These are phyloP conservation scores for Backusella macrospora DNA, from an alignment of 192 early-diverging fungal species.

Conservation along the genomic window DNA sequence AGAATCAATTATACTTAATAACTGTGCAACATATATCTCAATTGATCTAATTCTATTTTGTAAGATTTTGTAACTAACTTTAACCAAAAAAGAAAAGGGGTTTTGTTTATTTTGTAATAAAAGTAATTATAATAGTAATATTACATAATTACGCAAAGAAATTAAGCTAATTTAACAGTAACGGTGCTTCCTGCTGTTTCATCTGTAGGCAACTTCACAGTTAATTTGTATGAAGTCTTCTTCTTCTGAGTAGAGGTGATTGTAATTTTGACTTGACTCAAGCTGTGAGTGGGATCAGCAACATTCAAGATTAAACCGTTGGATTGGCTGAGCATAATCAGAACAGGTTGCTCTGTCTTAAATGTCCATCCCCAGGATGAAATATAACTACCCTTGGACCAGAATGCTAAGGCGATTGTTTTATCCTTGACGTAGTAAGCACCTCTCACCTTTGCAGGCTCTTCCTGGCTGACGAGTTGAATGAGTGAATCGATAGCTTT, in stretches of 20 bases:
- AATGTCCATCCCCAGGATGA: neutral
- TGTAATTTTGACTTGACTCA: slow-evolving; percentile 10
- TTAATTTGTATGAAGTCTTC: neutral
- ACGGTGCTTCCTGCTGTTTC: slow-evolving; percentile 20
- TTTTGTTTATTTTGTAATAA: too few relatives aligned
- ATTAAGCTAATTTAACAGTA: slow-evolving; percentile 11
- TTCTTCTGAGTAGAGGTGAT: neutral
- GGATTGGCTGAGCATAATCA: slow-evolving; percentile 18
- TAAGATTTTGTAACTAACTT: neutral
- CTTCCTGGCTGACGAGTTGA: slow-evolving; percentile 8
- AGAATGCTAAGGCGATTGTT: slow-evolving; percentile 21
- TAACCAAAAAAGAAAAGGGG: neutral
- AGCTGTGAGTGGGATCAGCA: slow-evolving; percentile 1
- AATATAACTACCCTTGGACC: neutral
- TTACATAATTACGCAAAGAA: neutral
- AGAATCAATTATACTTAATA: neutral
- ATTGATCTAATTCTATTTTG: neutral
- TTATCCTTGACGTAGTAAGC: neutral
- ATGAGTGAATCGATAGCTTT: neutral
- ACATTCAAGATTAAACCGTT: neutral
- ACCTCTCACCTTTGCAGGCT: slow-evolving; percentile 4
- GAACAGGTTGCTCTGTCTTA: slow-evolving; percentile 14
- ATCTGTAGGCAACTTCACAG: slow-evolving; percentile 3
- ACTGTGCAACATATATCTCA: neutral
- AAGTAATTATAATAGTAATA: too few relatives aligned